phyloP scores from a whole-genome alignment of 805 yeast genomes.

The Lachancea kluyveri region DNA sequence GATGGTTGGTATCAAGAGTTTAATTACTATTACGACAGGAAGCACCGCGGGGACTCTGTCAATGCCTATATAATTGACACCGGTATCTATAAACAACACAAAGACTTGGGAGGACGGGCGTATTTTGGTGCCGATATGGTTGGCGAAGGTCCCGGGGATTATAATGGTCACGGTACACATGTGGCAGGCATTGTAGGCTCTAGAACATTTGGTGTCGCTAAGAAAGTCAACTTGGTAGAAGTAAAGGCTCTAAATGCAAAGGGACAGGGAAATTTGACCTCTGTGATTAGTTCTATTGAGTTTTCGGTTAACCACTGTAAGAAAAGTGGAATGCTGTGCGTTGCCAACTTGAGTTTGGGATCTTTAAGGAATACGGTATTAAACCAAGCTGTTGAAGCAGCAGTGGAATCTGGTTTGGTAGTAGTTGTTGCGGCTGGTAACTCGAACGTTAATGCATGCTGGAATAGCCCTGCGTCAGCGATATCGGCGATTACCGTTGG shows the following conservation, averaged over 20 bases:
- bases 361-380: conserved; percentile 60
- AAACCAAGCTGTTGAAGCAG: conserved; percentile 72
- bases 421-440: conserved; percentile 88
- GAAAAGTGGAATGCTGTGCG: conserved; percentile 38
- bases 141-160: conserved; percentile 57
- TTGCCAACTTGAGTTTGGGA: conserved; percentile 79
- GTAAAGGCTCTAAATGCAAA: conserved; percentile 63
- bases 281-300: conserved; percentile 61
- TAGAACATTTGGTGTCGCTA: conserved; percentile 75
- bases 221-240: conserved; percentile 55
- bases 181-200: conserved; percentile 89
- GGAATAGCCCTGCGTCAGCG: conserved; percentile 82
- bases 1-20: conserved; percentile 22
- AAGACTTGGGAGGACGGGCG: conserved; percentile 62
- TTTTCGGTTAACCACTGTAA: conserved; percentile 57
- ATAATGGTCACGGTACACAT: conserved; percentile 86
- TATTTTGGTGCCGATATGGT: conserved; percentile 56
- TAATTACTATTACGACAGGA: conserved; percentile 43
- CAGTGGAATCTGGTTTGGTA: conserved; percentile 63
- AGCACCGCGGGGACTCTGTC: conserved; percentile 50
- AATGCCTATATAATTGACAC: conserved; percentile 79
- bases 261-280: conserved; percentile 69
- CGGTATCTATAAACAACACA: conserved; percentile 59
- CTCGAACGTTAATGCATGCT: conserved; percentile 68
- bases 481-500: conserved; percentile 73